Base-by-base conservation (phyloP, 345 rosid species). In the Eucalyptus pauciflora region DNA sequence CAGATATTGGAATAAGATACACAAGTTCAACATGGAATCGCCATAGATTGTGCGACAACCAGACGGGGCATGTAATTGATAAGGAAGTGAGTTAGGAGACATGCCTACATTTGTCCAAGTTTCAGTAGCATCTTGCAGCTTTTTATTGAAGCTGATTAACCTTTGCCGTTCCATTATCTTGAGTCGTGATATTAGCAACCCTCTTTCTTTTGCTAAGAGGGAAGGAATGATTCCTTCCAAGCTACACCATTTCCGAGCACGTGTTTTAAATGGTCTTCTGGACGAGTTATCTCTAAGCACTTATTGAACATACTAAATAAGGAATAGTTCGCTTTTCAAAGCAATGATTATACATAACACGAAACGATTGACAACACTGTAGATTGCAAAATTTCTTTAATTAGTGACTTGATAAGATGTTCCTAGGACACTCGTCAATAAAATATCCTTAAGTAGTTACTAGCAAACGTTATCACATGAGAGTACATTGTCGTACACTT, bases 291-390 rank as follows among this genome's bases (percentile, higher is more conserved):
- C 29, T 24, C 1, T 9, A 1, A 56, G 29, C 62, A 24, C 29
- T 56, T 56, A 56, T 10, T 24, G 12, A 24, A 24, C 62, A 56
- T 56, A 9, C 41, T 37, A 22, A 56, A 56, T 22, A 56, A 56
- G 29, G 29, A 56, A 22, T 56, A 56, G 8, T 56, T 56, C 3
- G 0, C 1, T 56, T 56, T 56, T 56, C 12, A 56, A 56, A 56
- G 13, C 1, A 56, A 56, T 56, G 62, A 4, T 56, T 56, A 56
- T 56, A 56, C 29, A 56, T 56, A 24, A 24, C 27, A 56, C 6
- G 3, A 22, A 13, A 22, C 62, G 10, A 56, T 56, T 5, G 1
- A 2, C 5, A 1, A 18, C 58, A 3, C 58, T 0, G 2, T 13
- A 56, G 62, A 56, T 0, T 9, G 13, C 6, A 56, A 56, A 24